phyloP scores from a whole-genome alignment of 2,329 filamentous ascomycete genomes.

The Bipolaris sorokiniana region DNA sequence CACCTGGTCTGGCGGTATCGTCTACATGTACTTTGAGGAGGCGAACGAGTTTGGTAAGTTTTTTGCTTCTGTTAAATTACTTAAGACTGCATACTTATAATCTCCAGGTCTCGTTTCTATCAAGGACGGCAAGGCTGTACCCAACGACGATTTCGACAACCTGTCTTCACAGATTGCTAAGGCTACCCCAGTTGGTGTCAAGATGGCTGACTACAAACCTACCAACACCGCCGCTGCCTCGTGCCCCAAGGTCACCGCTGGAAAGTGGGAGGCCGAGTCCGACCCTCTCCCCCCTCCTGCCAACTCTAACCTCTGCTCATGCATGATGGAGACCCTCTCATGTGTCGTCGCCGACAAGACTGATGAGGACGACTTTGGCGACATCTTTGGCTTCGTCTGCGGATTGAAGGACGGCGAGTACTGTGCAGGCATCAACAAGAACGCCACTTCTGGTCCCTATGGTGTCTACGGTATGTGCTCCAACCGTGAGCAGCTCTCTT shows the following conservation, averaged over 20 bases:
- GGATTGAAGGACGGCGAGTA: constrained; percentile 58
- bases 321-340: constrained; percentile 77
- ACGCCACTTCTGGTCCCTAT: constrained; percentile 71
- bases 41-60: constrained; percentile 80
- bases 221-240: constrained; percentile 69
- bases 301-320: constrained; percentile 78
- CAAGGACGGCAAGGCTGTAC: constrained; percentile 63
- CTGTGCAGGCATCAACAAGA: constrained; percentile 72
- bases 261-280: constrained; percentile 71
- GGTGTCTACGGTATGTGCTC: constrained; percentile 81
- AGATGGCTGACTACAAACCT: constrained; percentile 72
- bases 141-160: constrained; percentile 67
- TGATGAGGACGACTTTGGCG: constrained; percentile 63
- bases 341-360: constrained; percentile 70
- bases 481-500: constrained; percentile 72
- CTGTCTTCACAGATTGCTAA: constrained; percentile 68
- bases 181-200: constrained; percentile 69
- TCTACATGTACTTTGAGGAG: constrained; percentile 99
- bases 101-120: constrained; percentile 68
- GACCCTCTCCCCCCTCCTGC: constrained; percentile 79
- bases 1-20: constrained; percentile 94
- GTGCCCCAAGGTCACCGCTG: constrained; percentile 70
- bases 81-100: constrained; percentile 11
- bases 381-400: constrained; percentile 78
- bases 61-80: not conserved